Percentiles rank a stretch among this genome's conserved stretches.
Conservation (phyloP, 1,139 yeast genomes). For the Insectozyma bohioensis region DNA sequence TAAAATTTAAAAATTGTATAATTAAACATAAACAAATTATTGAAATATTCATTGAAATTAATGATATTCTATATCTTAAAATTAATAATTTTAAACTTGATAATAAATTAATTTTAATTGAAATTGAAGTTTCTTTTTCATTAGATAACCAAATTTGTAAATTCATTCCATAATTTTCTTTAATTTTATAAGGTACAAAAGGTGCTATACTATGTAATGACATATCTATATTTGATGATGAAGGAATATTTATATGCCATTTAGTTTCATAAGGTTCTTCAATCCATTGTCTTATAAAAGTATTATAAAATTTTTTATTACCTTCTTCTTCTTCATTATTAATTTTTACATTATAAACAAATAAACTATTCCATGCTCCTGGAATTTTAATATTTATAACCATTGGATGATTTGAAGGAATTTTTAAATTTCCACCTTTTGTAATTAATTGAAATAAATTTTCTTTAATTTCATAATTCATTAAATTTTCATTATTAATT, state of each 20-base stretch:
- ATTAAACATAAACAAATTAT: slow-evolving; percentile 44
- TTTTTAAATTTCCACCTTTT: slow-evolving; percentile 31
- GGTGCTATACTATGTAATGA: slow-evolving; percentile 79
- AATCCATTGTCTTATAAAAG: slow-evolving; percentile 67
- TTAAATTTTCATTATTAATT: neutral
- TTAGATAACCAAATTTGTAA: slow-evolving; percentile 47
- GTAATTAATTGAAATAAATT: slow-evolving; percentile 24
- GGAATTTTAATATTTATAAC: slow-evolving; percentile 47
- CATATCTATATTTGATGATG: slow-evolving; percentile 26
- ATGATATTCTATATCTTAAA: slow-evolving; percentile 61
- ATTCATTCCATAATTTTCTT: slow-evolving; percentile 27
- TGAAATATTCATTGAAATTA: slow-evolving; percentile 54
- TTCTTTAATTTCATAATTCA: slow-evolving; percentile 27
- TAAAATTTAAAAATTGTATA: slow-evolving; percentile 42
- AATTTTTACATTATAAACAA: slow-evolving; percentile 46
- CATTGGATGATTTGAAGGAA: slow-evolving; percentile 45
- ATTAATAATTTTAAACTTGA: slow-evolving; percentile 53
- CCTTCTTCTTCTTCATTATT: slow-evolving; percentile 13
- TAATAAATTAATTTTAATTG: slow-evolving; percentile 42
- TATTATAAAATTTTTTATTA: slow-evolving; percentile 47
- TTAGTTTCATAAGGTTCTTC: slow-evolving; percentile 73
- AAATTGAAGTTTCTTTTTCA: slow-evolving; percentile 21
- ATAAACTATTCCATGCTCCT: slow-evolving; percentile 61
- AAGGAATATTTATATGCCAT: slow-evolving; percentile 59
- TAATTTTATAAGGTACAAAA: slow-evolving; percentile 55